A percentile compares a stretch with the other conserved stretches of the same genome.
Evolutionary conservation across 1,139 yeast species (phyloP).

Genomic region (Geotrichum aggregatum): DNA sequence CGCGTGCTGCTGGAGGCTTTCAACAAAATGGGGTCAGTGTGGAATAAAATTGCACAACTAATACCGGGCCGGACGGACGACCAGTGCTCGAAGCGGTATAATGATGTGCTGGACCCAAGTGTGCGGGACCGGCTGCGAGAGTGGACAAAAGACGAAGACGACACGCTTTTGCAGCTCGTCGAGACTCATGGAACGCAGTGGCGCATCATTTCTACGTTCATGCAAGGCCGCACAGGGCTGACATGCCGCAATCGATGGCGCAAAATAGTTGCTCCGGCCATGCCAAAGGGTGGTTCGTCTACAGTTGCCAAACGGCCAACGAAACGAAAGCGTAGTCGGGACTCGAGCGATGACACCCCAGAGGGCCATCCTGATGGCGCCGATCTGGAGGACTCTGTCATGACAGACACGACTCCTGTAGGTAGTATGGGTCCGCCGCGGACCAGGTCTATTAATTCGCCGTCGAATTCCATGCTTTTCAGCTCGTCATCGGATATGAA

Average conservation of each 20-base stretch:
- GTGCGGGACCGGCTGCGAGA: slow-evolving; percentile 73
- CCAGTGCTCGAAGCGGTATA: slow-evolving; percentile 88
- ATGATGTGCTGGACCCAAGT: slow-evolving; percentile 81
- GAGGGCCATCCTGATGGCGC: neutral
- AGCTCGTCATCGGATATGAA: slow-evolving; percentile 4
- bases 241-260: slow-evolving; percentile 94
- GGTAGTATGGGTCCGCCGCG: slow-evolving; percentile 2
- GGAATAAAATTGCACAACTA: slow-evolving; percentile 78
- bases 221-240: slow-evolving; percentile 78
- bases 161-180: slow-evolving; percentile 59
- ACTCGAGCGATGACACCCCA: neutral
- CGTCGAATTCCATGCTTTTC: neutral
- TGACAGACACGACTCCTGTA: slow-evolving; percentile 9
- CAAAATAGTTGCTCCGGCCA: slow-evolving; percentile 72
- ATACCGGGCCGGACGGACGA: slow-evolving; percentile 88
- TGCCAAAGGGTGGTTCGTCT: slow-evolving; percentile 36
- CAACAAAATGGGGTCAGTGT: slow-evolving; percentile 66
- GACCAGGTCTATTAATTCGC: neutral
- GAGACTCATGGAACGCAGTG: slow-evolving; percentile 81
- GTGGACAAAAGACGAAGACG: slow-evolving; percentile 79
- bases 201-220: slow-evolving; percentile 70
- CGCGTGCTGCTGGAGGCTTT: slow-evolving; percentile 58
- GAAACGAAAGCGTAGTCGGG: slow-evolving; percentile 26
- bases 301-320: neutral
- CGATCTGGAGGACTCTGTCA: slow-evolving; percentile 12